phyloP scores from a whole-genome alignment of 129 eudicot species.

The Lonicera japonica region DNA sequence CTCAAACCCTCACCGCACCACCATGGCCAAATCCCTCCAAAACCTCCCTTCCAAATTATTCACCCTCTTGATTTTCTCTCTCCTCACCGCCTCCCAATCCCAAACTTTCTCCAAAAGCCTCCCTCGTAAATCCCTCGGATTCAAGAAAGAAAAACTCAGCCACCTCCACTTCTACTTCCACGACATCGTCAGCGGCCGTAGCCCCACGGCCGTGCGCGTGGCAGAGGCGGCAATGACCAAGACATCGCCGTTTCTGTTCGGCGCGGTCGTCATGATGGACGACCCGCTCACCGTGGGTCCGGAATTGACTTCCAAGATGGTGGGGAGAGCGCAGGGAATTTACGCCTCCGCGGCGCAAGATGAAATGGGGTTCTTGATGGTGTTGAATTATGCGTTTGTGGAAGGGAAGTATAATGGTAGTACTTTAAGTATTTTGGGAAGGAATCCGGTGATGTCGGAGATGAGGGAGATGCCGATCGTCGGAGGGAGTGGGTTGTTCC shows the following conservation, averaged over 20 bases:
- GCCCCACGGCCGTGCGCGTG: slow-evolving; percentile 23
- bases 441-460: slow-evolving; percentile 27
- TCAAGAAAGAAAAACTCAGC: slow-evolving; percentile 34
- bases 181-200: slow-evolving; percentile 37
- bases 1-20: neutral
- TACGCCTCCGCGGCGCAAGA: slow-evolving; percentile 29
- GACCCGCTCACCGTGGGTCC: slow-evolving; percentile 45
- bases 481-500: slow-evolving; percentile 57
- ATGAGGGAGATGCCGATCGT: slow-evolving; percentile 50
- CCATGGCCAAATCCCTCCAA: slow-evolving; percentile 14
- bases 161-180: slow-evolving; percentile 46
- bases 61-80: slow-evolving; percentile 13
- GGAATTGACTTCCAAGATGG: slow-evolving; percentile 25
- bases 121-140: slow-evolving; percentile 20
- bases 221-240: slow-evolving; percentile 30
- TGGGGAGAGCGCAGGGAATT: slow-evolving; percentile 54
- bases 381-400: slow-evolving; percentile 29
- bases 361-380: slow-evolving; percentile 36
- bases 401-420: slow-evolving; percentile 62
- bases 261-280: slow-evolving; percentile 40
- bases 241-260: slow-evolving; percentile 29
- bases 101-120: slow-evolving; percentile 22
- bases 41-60: neutral
- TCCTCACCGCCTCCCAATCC: slow-evolving; percentile 16
- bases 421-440: slow-evolving; percentile 35